Base-by-base conservation (phyloP, 2,329 filamentous ascomycete species). In the Drechslerella stenobrocha region DNA sequence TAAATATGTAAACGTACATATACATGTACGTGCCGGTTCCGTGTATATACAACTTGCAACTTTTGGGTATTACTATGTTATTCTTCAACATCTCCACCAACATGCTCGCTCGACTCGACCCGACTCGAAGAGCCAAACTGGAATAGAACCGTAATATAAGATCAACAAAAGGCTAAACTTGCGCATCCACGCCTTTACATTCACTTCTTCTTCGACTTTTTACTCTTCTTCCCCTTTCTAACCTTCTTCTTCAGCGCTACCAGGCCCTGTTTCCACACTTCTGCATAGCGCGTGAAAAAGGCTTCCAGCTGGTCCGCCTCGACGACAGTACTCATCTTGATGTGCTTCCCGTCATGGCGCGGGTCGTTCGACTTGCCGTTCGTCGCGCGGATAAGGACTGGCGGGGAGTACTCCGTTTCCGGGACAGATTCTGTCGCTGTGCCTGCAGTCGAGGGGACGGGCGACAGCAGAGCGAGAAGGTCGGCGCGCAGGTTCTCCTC, bases 221-320 rank as follows among this genome's bases (percentile, higher is more conserved):
- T 89, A 79, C 83, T 84, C 78, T 87, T 88, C 72, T 86, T 85
- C 81, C 89, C 92, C 77, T 87, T 95, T 74, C 90, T 83, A 78
- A 97, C 92, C 72, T 93, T 83, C 75, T 95, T 96, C 83, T 96
- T 97, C 78, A 98, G 76, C 5, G 87, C 86, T 48, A 83, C 81
- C 90, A 97, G 96, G 3, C 90, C 90, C 0, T 82, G 80, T 79
- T 95, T 96, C 78, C 91, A 96, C 2, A 90, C 82, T 72, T 97
- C 93, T 20, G 90, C 91, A 78, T 97, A 98, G 52, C 84, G 82
- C 26, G 80, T 79, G 76, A 90, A 98, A 75, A 98, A 98, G 0
- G 76, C 79, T 55, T 95, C 90, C 8, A 97, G 76, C 3, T 87
- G 84, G 61, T 86, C 83, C 0, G 87, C 84, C 57, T 87, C 81